These are phyloP conservation scores for Carex myosuroides DNA, from an alignment of 176 grass and related monocot genomes.

Conservation along the genomic window DNA sequence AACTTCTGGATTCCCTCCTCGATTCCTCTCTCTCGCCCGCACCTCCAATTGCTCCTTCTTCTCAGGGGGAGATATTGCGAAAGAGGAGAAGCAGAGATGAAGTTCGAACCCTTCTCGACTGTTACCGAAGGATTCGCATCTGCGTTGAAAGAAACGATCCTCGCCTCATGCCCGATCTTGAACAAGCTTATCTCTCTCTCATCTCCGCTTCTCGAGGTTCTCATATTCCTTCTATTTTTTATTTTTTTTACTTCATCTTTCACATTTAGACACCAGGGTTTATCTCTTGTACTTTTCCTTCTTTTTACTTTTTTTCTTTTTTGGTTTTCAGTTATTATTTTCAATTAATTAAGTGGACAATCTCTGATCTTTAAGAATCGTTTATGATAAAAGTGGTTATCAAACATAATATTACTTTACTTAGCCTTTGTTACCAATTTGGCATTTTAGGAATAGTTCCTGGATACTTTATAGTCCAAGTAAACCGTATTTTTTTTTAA, in stretches of 20 bases:
- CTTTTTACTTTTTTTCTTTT: not conserved
- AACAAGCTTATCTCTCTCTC: conserved; percentile 77
- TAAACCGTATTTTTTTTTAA: not conserved
- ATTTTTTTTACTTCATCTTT: not conserved
- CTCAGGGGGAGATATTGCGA: conserved; percentile 41
- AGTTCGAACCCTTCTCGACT: conserved; percentile 43
- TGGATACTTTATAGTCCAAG: not conserved
- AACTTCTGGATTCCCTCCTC: conserved; percentile 37
- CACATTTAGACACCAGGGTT: not conserved
- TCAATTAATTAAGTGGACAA: not conserved
- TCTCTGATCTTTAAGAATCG: not conserved
- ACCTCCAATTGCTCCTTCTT: conserved; percentile 28
- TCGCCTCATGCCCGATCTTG: conserved; percentile 59
- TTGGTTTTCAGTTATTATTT: not conserved
- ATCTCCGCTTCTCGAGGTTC: conserved; percentile 76
- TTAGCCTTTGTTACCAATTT: not conserved
- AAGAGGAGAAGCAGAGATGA: conserved; percentile 69
- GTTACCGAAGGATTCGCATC: conserved; percentile 54
- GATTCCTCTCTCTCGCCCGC: conserved; percentile 7
- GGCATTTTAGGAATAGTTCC: not conserved
- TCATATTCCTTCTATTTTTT: not conserved
- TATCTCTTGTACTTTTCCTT: not conserved
- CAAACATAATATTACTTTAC: not conserved
- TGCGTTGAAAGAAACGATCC: conserved; percentile 50
- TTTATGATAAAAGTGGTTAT: not conserved